A percentile compares a stretch with the other conserved stretches of the same genome.
Conservation (phyloP, 75 land plant species). For the Pinus tabuliformis region DNA sequence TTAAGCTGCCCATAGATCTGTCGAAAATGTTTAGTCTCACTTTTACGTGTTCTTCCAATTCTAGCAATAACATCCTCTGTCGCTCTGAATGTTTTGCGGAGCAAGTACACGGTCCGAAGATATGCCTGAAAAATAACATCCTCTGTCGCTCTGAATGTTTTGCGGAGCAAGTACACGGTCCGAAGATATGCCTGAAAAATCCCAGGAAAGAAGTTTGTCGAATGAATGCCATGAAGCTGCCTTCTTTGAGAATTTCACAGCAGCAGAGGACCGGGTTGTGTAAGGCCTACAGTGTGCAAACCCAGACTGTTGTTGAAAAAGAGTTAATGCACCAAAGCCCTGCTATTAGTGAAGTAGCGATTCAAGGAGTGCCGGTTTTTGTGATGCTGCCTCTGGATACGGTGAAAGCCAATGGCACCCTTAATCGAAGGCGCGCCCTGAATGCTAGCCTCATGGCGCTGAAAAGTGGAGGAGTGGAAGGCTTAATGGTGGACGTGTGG, state of each 20-base stretch:
- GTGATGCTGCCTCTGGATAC: constrained; percentile 86
- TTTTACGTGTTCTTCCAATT: too few relatives aligned
- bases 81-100: too few relatives aligned
- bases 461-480: constrained; percentile 79
- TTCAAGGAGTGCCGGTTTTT: constrained; percentile 53
- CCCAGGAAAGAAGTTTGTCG: too few relatives aligned
- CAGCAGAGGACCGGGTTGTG: neutral
- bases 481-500: constrained; percentile 88
- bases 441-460: constrained; percentile 78
- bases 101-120: too few relatives aligned
- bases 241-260: neutral
- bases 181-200: too few relatives aligned
- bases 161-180: too few relatives aligned
- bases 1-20: too few relatives aligned
- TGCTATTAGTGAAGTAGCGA: neutral
- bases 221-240: too few relatives aligned
- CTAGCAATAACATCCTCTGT: too few relatives aligned
- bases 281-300: neutral
- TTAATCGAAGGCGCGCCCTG: constrained; percentile 56
- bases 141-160: too few relatives aligned
- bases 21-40: too few relatives aligned
- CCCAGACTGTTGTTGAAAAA: neutral
- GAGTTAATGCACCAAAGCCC: neutral
- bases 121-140: too few relatives aligned
- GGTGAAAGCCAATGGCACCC: constrained; percentile 31